Conservation (phyloP, 257 asterid species). For the Nicotiana attenuata region DNA sequence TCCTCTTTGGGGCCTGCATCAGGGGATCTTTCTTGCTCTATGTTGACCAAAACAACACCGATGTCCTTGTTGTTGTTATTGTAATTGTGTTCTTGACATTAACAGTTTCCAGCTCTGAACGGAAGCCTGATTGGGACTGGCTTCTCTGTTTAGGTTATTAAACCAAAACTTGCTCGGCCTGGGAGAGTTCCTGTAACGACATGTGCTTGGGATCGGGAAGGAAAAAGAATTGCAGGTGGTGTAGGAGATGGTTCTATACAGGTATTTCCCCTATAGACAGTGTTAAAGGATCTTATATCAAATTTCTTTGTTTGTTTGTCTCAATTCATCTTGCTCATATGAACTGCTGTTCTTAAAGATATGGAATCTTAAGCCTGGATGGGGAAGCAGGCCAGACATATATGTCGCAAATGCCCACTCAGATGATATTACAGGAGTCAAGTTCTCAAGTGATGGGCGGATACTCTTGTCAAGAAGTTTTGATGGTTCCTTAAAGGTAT, state of each 20-base stretch:
- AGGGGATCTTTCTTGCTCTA: not conserved
- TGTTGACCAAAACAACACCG: not conserved
- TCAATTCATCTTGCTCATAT: not conserved
- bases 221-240: constrained; percentile 85
- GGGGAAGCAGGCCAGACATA: constrained; percentile 94
- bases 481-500: constrained; percentile 89
- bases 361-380: constrained; percentile 94
- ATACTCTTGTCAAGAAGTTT: constrained; percentile 79
- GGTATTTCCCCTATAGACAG: constrained; percentile 31
- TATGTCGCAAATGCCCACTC: constrained; percentile 53
- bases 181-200: constrained; percentile 94
- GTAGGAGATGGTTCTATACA: constrained; percentile 92
- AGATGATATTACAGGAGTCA: constrained; percentile 81
- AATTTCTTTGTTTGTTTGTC: not conserved
- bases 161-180: constrained; percentile 83
- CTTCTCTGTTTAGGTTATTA: constrained; percentile 60
- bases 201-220: constrained; percentile 92
- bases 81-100: not conserved
- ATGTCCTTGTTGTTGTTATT: not conserved
- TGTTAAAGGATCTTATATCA: not conserved
- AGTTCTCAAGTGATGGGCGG: constrained; percentile 82
- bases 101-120: not conserved
- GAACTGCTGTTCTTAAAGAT: constrained; percentile 38
- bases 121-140: constrained; percentile 20
- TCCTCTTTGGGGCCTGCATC: not conserved